Base-by-base conservation (phyloP, 768 basidiomycete genomes). In the Tephrocybe rancida region DNA sequence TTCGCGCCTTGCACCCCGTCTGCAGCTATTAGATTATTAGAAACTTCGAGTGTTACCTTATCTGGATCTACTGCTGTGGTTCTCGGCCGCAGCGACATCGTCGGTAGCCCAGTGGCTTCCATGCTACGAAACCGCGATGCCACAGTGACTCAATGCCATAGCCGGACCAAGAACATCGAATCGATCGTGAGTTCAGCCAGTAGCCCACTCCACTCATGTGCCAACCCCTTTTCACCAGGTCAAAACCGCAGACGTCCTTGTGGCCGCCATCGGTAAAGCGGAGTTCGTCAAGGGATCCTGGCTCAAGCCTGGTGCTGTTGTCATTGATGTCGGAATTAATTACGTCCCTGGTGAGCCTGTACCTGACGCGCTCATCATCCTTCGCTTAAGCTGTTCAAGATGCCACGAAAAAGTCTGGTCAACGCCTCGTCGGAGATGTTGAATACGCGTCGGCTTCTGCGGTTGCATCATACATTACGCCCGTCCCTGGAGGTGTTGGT, bases 241-340 rank as follows among this genome's bases (percentile, higher is more conserved):
- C 56, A 87, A 83, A 70, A 78, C 75, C 53, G 95, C 96, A 26
- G 97, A 99, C 67, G 88, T 98, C 58, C 72, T 99, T 22, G 86
- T 99, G n/a, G 86, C 92, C 50, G 97, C 97, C n/a, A 96, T 98
- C 56, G 97, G 97, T 34, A 87, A 90, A 72, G 73, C 97, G 21
- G 86, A 94, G 65, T 92, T 88, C 52, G 85, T 98, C 60, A 87
- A 94, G 66, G 96, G 94, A 19, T 84, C 86, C 6, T 98, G 97
- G 97, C 72, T 99, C 56, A 98, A 98, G 73, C 87, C 88, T 3
- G 97, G 95, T 29, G 93, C 90, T 24, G 85, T 96, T 45, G 92
- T 99, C 48, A 94, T 99, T 59, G 97, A 99, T 64, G 97, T 99
- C 50, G 97, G 97, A 44, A 98, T 95, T 64, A 99, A 98, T 73